Base-by-base conservation (phyloP, 2,329 filamentous ascomycete genomes). In the Anthostomella pinea region DNA sequence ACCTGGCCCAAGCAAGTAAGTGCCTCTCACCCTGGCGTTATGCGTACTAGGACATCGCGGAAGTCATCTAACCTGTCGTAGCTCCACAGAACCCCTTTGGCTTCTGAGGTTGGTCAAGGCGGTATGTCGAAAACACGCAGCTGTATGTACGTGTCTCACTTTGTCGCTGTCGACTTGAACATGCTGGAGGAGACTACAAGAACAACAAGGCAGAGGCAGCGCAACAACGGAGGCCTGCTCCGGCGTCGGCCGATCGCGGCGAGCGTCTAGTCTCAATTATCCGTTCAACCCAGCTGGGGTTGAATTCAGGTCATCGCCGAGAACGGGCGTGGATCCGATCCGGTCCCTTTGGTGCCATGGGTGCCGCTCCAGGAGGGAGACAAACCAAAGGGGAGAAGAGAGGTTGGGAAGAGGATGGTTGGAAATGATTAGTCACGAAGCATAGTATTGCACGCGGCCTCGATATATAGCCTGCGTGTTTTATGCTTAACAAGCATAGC, bases 1-100 rank as follows among this genome's bases (percentile, higher is more conserved):
- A 97, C 62, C 74, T 98, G 51, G 76, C 86, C 34, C 87, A 94
- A 79, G 93, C 93, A 57, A 98, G 91, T 97, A 83, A 85, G 91
- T 90, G 39, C 20, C 15, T 5, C 11, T 29, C 16, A 20, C 31
- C 18, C 8, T 20, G n/a, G 22, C 15, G 10, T 3, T 8, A 5
- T 32, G 5, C 30, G 48, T 58, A 28, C 16, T 30, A 7, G 24
- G 10, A 17, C 16, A 13, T 8, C 59, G 38, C 21, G n/a, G 2
- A 27, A 28, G 33, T 18, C 19, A 43, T 22, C 53, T 53, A 41
- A 56, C 32, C 17, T 15, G 15, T 10, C 27, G 11, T 23, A 75
- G 72, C 72, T 19, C 72, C 72, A 9, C 62, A 75, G 43, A 76
- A 76, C 45, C 72, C 72, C 2, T 76, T 76, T 46, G 72, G 72